These are phyloP conservation scores for Podospora pseudocomata DNA, from an alignment of 495 filamentous ascomycete genomes.

Conservation along the genomic window DNA sequence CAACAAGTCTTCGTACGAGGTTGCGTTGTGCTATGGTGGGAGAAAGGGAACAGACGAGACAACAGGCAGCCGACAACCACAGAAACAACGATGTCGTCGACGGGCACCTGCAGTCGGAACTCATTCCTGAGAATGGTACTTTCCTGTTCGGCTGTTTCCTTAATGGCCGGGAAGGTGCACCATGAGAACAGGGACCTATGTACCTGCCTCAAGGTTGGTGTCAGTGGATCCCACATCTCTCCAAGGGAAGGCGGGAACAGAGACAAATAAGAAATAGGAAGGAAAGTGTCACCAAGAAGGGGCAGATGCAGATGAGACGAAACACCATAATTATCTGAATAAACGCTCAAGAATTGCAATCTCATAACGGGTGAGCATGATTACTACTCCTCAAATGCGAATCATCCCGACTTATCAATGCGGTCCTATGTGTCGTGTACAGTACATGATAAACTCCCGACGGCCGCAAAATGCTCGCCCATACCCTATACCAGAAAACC, in stretches of 20 bases:
- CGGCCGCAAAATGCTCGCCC: constrained; percentile 25
- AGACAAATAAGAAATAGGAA: not conserved
- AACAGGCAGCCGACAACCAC: not conserved
- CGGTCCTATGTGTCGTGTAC: constrained; percentile 33
- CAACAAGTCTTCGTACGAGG: not conserved
- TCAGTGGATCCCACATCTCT: not conserved
- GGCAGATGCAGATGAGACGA: not conserved
- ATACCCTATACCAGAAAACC: constrained; percentile 29
- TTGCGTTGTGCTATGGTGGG: not conserved
- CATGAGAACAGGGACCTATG: not conserved
- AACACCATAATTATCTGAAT: not conserved
- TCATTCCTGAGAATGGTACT: not conserved
- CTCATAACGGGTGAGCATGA: constrained; percentile 11
- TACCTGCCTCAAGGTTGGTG: not conserved
- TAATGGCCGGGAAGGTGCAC: not conserved
- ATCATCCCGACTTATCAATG: constrained; percentile 14
- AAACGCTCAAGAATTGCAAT: constrained; percentile 6
- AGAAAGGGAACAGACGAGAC: not conserved
- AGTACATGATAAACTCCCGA: constrained; percentile 37
- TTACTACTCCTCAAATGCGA: constrained; percentile 24
- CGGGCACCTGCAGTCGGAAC: not conserved
- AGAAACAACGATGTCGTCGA: not conserved
- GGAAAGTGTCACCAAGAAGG: not conserved
- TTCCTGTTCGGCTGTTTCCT: not conserved
- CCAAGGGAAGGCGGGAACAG: not conserved